Conservation (phyloP, 1,139 yeast genomes). For the Candida dubliniensis region DNA sequence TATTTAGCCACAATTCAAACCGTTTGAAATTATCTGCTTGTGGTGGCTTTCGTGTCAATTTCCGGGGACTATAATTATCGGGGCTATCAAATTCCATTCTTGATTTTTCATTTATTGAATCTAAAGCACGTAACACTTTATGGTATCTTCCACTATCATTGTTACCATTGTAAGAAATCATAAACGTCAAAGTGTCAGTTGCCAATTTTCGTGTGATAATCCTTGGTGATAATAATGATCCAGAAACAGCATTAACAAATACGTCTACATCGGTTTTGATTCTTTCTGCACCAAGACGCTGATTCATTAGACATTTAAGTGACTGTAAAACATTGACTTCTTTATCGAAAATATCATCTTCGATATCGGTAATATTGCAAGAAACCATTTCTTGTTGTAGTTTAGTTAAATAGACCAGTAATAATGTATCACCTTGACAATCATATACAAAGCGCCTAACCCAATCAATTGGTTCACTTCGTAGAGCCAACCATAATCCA, state of each 20-base stretch:
- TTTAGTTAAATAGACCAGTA: constrained; percentile 45
- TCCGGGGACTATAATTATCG: constrained; percentile 11
- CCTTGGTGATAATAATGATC: constrained; percentile 55
- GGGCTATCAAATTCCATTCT: constrained; percentile 46
- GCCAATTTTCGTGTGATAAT: constrained; percentile 76
- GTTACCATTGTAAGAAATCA: constrained; percentile 41
- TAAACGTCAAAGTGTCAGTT: constrained; percentile 66
- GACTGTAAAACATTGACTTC: constrained; percentile 51
- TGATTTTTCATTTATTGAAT: constrained; percentile 58
- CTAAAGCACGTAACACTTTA: constrained; percentile 64
- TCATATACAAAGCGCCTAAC: constrained; percentile 72
- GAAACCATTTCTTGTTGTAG: constrained; percentile 39
- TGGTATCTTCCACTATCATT: constrained; percentile 51
- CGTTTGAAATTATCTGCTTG: constrained; percentile 48
- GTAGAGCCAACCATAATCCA: constrained; percentile 83
- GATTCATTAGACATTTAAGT: constrained; percentile 50
- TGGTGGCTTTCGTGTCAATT: constrained; percentile 42
- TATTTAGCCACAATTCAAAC: constrained; percentile 82
- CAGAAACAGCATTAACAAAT: constrained; percentile 44
- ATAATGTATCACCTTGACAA: constrained; percentile 86
- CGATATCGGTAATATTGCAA: constrained; percentile 36
- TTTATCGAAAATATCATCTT: constrained; percentile 47
- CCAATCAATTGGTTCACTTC: constrained; percentile 94
- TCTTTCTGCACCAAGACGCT: constrained; percentile 44
- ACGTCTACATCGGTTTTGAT: constrained; percentile 42